Evolutionary conservation across 768 basidiomycete species (phyloP), one percentile per base, ranked within the genome.

Genomic region (Scleroderma bovista): DNA sequence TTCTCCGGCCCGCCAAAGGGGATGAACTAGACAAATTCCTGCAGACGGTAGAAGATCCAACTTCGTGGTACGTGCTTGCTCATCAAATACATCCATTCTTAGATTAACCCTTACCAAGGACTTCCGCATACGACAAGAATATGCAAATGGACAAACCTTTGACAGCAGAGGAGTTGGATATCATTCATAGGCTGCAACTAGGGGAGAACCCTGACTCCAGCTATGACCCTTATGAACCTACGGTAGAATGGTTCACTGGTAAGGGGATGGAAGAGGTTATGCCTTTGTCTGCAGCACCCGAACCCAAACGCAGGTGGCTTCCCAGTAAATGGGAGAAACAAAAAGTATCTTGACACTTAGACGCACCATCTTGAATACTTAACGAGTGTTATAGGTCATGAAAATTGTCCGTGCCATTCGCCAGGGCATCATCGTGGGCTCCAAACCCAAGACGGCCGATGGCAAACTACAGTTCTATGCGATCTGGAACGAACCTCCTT

Each of bases 301-400:
- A 98, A 65, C 96, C 96, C 17, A 99, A 99, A 70, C 80, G 92
- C 47, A 80, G 96, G 42, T 99, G 94, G 84, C 79, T 97, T 12
- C 92, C 94, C 13, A 95, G 92, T 71, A 98, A 94, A 74, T 99
- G 96, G 96, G 96, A 98, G 71, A 97, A 96, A 70, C 85, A 96
- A 77, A 99, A 99, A 81, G 94, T 92, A 60, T 47, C 64, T 16
- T 13, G 32, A 40, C 16, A 31, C 43, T 22, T 29, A 10, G 3
- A 29, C 32, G n/a, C 17, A 38, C 23, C 33, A 11, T 32, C 45
- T 34, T 37, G 47, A n/a, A 22, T 49, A 42, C 45, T 59, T 39
- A 46, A 48, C 26, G 29, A 8, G 20, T 31, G n/a, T 7, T 19
- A 29, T 56, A 96, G 94, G 83, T 99, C 57, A 94, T 99, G 92